phyloP scores from a whole-genome alignment of 106 monocot genomes.

The Dendrobium officinale region DNA sequence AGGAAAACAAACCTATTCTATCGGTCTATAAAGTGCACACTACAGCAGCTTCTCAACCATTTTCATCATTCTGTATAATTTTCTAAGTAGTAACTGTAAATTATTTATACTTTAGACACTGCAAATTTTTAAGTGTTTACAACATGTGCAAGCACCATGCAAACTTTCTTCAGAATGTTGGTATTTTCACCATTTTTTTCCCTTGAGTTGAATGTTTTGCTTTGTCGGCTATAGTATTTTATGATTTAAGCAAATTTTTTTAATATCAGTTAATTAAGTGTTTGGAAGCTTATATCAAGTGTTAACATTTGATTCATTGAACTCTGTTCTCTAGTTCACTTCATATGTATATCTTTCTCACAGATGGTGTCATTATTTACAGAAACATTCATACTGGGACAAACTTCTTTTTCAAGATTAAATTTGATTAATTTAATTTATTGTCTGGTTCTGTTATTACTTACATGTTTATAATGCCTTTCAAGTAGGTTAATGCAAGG shows the following conservation, averaged over 20 bases:
- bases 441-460: not conserved
- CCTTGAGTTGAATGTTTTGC: not conserved
- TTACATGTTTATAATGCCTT: conserved; percentile 10
- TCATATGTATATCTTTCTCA: not conserved
- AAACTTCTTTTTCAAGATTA: not conserved
- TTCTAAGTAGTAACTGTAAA: not conserved
- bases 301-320: not conserved
- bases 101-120: not conserved
- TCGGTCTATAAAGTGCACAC: not conserved
- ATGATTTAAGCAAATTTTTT: not conserved
- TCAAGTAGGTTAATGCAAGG: conserved; percentile 49
- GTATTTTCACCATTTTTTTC: not conserved
- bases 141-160: not conserved
- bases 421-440: not conserved
- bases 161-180: not conserved
- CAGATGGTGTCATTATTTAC: not conserved
- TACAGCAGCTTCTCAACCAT: not conserved
- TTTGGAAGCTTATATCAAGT: not conserved
- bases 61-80: not conserved
- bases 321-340: not conserved
- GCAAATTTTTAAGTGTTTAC: not conserved
- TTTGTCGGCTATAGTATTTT: not conserved
- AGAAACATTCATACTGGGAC: not conserved
- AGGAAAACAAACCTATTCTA: not conserved
- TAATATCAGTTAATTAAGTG: not conserved